phyloP scores from a whole-genome alignment of 495 filamentous ascomycete genomes.

The Parmelia sp. region DNA sequence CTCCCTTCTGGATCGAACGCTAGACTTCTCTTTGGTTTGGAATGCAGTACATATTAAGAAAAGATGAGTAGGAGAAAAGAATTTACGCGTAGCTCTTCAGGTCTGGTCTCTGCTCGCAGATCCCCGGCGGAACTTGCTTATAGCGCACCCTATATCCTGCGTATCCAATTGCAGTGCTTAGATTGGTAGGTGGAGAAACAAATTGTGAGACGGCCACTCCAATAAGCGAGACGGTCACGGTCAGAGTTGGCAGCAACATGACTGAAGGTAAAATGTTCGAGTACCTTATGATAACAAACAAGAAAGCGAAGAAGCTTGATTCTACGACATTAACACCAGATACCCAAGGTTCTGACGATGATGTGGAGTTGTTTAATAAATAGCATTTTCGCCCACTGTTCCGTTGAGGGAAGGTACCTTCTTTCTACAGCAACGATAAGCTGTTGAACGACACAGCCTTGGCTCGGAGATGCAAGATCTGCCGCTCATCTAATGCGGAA shows the following conservation, averaged over 20 bases:
- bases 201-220: conserved; percentile 9
- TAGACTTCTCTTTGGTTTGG: not conserved
- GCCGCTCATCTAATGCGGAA: not conserved
- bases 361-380: not conserved
- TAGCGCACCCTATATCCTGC: conserved; percentile 38
- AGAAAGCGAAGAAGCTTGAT: not conserved
- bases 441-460: not conserved
- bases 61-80: conserved; percentile 21
- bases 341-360: not conserved
- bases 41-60: not conserved
- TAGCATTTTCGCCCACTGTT: not conserved
- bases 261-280: not conserved
- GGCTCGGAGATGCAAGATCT: not conserved
- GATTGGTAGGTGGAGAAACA: conserved; percentile 16
- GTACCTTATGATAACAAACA: too few relatives aligned
- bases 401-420: not conserved
- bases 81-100: conserved; percentile 2
- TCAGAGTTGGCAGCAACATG: not conserved
- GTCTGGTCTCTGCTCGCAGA: conserved; percentile 44
- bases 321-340: not conserved
- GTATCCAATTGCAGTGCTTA: conserved; percentile 14
- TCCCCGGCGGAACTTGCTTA: conserved; percentile 51
- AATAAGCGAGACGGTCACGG: not conserved
- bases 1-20: not conserved
- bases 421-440: not conserved